phyloP scores from a whole-genome alignment of 495 filamentous ascomycete genomes.

The Lophium mytilinum region DNA sequence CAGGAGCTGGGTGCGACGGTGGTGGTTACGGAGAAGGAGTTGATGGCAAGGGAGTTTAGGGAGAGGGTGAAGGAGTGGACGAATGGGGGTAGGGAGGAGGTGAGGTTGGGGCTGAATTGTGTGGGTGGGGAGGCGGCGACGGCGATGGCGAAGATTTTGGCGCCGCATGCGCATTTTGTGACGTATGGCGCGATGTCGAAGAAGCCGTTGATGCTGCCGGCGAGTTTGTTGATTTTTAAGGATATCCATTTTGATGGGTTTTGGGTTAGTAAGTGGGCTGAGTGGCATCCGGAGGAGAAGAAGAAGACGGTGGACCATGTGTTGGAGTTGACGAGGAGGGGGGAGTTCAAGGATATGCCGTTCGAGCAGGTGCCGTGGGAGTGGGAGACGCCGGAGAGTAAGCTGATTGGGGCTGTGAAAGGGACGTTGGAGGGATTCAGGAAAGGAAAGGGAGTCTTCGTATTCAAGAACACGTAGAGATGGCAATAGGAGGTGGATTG shows the following conservation, averaged over 20 bases:
- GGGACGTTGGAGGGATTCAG: conserved; percentile 28
- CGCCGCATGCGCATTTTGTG: conserved; percentile 61
- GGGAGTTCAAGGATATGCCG: conserved; percentile 75
- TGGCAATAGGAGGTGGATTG: neutral
- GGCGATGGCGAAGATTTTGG: conserved; percentile 60
- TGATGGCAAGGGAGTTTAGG: conserved; percentile 57
- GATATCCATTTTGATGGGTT: conserved; percentile 81
- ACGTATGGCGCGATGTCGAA: conserved; percentile 95
- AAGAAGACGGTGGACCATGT: conserved; percentile 73
- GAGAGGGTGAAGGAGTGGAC: conserved; percentile 61
- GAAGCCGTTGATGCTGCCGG: conserved; percentile 69
- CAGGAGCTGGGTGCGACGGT: conserved; percentile 63
- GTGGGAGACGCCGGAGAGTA: conserved; percentile 61
- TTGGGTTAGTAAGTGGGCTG: conserved; percentile 87
- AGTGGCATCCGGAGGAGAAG: conserved; percentile 65
- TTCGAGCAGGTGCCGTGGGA: conserved; percentile 71
- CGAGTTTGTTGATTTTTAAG: conserved; percentile 82
- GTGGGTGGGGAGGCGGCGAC: conserved; percentile 82
- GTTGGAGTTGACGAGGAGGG: conserved; percentile 59
- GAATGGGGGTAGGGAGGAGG: conserved; percentile 53
- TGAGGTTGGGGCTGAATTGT: conserved; percentile 81
- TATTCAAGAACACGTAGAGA: conserved; percentile 52
- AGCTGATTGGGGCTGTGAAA: conserved; percentile 21
- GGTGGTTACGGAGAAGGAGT: conserved; percentile 71
- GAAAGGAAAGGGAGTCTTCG: conserved; percentile 80